These are phyloP conservation scores for Globisporangium echinulatum DNA, from an alignment of 352 stramenopile species.

Conservation along the genomic window DNA sequence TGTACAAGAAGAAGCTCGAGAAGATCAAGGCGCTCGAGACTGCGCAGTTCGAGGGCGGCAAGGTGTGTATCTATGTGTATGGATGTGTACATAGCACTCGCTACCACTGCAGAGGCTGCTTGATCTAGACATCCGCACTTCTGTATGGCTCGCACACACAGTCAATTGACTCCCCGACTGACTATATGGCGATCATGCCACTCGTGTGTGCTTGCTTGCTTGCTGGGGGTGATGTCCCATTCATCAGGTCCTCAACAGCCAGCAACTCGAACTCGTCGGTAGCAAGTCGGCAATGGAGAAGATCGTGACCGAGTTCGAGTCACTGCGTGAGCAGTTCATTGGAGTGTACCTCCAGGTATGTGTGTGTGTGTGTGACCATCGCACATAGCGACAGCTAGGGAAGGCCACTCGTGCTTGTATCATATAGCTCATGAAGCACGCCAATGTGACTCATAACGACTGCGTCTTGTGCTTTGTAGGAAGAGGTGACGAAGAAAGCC, in stretches of 20 bases:
- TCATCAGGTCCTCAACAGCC: conserved; percentile 48
- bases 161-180: no score
- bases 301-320: conserved; percentile 67
- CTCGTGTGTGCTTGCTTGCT: no score
- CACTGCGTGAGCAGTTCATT: conserved; percentile 73
- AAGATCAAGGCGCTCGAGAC: conserved; percentile 70
- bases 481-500: conserved; percentile 32
- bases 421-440: no score
- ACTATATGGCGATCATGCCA: neutral
- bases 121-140: no score
- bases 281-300: conserved; percentile 66
- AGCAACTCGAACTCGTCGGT: conserved; percentile 67
- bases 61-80: conserved; percentile 16
- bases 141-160: no score
- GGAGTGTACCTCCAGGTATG: conserved; percentile 39
- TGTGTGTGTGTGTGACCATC: neutral
- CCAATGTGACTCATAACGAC: no score
- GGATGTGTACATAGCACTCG: neutral
- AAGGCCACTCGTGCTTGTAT: no score
- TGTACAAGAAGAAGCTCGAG: conserved; percentile 83
- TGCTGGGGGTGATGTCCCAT: neutral
- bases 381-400: no score
- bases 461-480: conserved; percentile 12
- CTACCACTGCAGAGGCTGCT: no score
- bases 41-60: conserved; percentile 35